These are phyloP conservation scores for Puccinia triticina DNA, from an alignment of 1,284 basidiomycete species.

Conservation along the genomic window DNA sequence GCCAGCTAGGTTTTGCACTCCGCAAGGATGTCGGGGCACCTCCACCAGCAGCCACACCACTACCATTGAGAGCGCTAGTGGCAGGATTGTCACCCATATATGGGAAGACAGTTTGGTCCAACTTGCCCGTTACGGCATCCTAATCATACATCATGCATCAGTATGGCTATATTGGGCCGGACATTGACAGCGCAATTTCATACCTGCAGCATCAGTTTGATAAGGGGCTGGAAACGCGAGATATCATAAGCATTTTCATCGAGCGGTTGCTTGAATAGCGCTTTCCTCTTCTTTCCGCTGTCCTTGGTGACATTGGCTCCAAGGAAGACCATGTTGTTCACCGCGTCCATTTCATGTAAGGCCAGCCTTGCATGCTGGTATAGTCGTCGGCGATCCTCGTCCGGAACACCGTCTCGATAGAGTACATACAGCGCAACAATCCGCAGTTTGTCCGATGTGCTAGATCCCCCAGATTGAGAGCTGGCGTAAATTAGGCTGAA, in stretches of 20 bases:
- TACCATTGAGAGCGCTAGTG: constrained; percentile 63
- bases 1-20: constrained; percentile 51
- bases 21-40: constrained; percentile 62
- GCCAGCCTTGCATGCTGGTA: constrained; percentile 95
- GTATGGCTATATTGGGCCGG: background rate
- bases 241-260: constrained; percentile 90
- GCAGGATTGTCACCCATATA: constrained; percentile 85
- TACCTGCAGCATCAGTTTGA: constrained; percentile 77
- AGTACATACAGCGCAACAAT: constrained; percentile 96
- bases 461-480: background rate
- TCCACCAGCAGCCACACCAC: constrained; percentile 60
- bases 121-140: constrained; percentile 78
- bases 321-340: constrained; percentile 82
- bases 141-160: background rate
- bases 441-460: constrained; percentile 78
- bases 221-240: constrained; percentile 85
- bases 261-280: constrained; percentile 67
- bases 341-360: constrained; percentile 87
- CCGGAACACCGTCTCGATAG: constrained; percentile 92
- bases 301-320: constrained; percentile 81
- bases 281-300: constrained; percentile 41
- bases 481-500: background rate
- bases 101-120: constrained; percentile 81
- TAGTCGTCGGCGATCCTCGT: constrained; percentile 88
- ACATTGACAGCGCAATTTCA: background rate